Conservation (phyloP, 345 rosid species). For the Pugionium cornutum region DNA sequence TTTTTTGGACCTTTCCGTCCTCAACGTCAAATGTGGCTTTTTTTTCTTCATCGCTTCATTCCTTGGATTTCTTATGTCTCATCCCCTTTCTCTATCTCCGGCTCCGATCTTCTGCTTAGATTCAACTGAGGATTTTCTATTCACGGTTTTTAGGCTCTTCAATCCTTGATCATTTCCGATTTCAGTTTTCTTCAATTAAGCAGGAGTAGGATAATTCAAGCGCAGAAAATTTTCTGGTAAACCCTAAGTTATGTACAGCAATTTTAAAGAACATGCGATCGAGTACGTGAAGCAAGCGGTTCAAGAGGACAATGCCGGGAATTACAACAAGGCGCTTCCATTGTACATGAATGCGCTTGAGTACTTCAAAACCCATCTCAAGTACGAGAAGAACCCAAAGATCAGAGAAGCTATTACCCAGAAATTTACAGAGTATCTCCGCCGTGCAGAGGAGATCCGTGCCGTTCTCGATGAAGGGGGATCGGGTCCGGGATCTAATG, state of each 20-base stretch:
- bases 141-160: not conserved
- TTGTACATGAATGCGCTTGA: constrained; percentile 92
- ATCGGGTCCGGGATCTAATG: constrained; percentile 66
- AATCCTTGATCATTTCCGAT: constrained; percentile 16
- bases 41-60: constrained; percentile 27
- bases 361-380: constrained; percentile 91
- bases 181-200: not conserved
- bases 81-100: not conserved
- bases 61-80: not conserved
- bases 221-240: constrained; percentile 10
- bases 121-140: not conserved
- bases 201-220: not conserved
- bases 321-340: constrained; percentile 83
- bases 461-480: constrained; percentile 88
- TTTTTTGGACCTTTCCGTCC: constrained; percentile 22
- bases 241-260: constrained; percentile 72
- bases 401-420: constrained; percentile 78
- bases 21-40: constrained; percentile 36
- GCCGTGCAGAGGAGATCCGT: constrained; percentile 96
- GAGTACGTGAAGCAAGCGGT: constrained; percentile 97
- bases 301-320: constrained; percentile 83
- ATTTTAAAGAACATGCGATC: constrained; percentile 93
- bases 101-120: constrained; percentile 12
- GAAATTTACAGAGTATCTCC: constrained; percentile 86
- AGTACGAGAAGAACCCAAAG: constrained; percentile 94